Percentiles rank a stretch among this genome's conserved stretches.
These are phyloP conservation scores for Elymus sibiricus DNA, from an alignment of 176 grass and related monocot genomes.

Conservation along the genomic window DNA sequence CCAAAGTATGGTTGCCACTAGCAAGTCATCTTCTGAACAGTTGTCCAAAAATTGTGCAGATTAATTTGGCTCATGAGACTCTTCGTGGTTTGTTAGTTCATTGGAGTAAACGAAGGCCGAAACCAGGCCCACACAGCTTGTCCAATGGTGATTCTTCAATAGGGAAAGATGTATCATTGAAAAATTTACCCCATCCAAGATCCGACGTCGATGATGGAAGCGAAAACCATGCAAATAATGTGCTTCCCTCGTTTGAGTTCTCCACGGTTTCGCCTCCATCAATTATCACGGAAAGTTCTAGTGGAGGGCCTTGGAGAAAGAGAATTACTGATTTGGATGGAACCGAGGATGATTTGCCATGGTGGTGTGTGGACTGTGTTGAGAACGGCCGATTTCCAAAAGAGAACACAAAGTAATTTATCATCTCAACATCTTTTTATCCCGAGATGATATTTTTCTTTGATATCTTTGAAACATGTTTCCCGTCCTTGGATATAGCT, in stretches of 20 bases:
- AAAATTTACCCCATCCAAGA: slow-evolving; percentile 54
- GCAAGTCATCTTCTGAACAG: slow-evolving; percentile 16
- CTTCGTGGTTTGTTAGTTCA: slow-evolving; percentile 80
- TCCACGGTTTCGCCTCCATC: slow-evolving; percentile 79
- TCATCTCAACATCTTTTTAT: slow-evolving; percentile 1
- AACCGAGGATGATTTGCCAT: slow-evolving; percentile 86
- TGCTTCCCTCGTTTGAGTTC: slow-evolving; percentile 77
- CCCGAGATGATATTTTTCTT: slow-evolving; percentile 9
- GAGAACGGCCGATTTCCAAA: slow-evolving; percentile 67
- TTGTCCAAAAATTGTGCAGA: slow-evolving; percentile 48
- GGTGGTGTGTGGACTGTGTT: slow-evolving; percentile 90
- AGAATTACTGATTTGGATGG: slow-evolving; percentile 91
- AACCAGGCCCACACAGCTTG: slow-evolving; percentile 45
- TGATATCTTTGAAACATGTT: slow-evolving; percentile 6
- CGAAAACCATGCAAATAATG: slow-evolving; percentile 46
- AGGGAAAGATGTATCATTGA: slow-evolving; percentile 56
- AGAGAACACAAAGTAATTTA: slow-evolving; percentile 92
- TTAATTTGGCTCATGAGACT: slow-evolving; percentile 96
- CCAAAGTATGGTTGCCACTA: slow-evolving; percentile 24
- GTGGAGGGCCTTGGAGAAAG: slow-evolving; percentile 93
- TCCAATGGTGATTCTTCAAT: slow-evolving; percentile 61
- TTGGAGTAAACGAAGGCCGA: slow-evolving; percentile 78
- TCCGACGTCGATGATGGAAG: slow-evolving; percentile 66
- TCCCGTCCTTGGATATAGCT: background rate
- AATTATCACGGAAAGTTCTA: slow-evolving; percentile 81